Conservation (phyloP, 768 basidiomycete genomes). For the Suillus ampliporus region DNA sequence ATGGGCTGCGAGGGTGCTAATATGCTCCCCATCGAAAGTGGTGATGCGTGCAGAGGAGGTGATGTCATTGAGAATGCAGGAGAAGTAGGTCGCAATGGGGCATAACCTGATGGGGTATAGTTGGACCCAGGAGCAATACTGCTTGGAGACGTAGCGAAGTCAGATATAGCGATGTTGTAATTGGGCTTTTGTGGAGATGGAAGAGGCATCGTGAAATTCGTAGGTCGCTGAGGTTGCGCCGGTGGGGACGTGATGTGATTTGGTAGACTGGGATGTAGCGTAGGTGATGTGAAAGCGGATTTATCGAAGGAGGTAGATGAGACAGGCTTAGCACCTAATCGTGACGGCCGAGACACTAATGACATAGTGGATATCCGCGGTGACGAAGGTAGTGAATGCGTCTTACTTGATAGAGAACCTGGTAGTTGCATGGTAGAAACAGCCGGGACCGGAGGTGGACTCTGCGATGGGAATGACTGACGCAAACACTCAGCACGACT, state of each 20-base stretch:
- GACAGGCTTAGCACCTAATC: conserved; percentile 45
- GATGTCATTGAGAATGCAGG: conserved; percentile 33
- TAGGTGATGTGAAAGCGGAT: conserved; percentile 29
- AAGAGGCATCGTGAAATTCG: conserved; percentile 17
- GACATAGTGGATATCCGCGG: conserved; percentile 42
- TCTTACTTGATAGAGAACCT: conserved; percentile 17
- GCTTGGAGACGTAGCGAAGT: conserved; percentile 29
- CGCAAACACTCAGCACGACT: background rate
- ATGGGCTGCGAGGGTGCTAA: conserved; percentile 64
- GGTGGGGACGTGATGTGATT: conserved; percentile 26
- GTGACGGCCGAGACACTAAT: conserved; percentile 39
- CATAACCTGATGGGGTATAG: conserved; percentile 22
- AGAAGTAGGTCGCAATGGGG: conserved; percentile 23
- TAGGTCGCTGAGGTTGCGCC: conserved; percentile 24
- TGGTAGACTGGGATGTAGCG: conserved; percentile 28
- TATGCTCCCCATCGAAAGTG: conserved; percentile 52
- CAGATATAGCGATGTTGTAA: conserved; percentile 57
- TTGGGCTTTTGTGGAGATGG: conserved; percentile 51
- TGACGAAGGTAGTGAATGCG: conserved; percentile 47
- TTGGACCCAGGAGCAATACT: conserved; percentile 18
- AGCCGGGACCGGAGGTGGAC: conserved; percentile 29
- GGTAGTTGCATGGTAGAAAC: conserved; percentile 6
- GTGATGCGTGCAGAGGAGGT: conserved; percentile 36
- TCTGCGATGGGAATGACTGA: conserved; percentile 16
- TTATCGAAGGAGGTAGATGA: conserved; percentile 42